Evolutionary conservation across 106 monocot species (phyloP).

Genomic region (Agapanthus africanus): DNA sequence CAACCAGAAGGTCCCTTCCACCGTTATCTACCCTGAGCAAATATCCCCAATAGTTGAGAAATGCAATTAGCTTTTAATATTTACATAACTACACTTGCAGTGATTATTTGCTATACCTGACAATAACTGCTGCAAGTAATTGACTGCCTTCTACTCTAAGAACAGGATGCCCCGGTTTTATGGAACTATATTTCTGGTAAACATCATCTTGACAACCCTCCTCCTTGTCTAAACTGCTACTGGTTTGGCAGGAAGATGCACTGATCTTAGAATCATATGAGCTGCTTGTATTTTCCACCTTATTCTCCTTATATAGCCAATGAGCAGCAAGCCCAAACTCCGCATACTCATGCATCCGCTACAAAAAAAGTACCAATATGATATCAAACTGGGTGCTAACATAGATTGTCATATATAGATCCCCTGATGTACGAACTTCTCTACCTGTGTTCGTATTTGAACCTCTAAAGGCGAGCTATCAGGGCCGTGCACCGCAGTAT

Average conservation of each 20-base stretch:
- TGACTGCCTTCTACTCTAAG: constrained; percentile 86
- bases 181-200: constrained; percentile 49
- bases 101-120: constrained; percentile 43
- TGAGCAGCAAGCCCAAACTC: constrained; percentile 91
- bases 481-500: constrained; percentile 89
- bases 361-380: not conserved
- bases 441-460: constrained; percentile 92
- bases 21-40: constrained; percentile 67
- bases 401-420: too few species aligned
- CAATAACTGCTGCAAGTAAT: constrained; percentile 74
- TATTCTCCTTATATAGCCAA: constrained; percentile 90
- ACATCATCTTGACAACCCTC: constrained; percentile 30
- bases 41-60: constrained; percentile 6
- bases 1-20: constrained; percentile 85
- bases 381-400: too few species aligned
- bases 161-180: constrained; percentile 88
- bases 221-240: constrained; percentile 40
- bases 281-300: constrained; percentile 18
- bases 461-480: constrained; percentile 84
- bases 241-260: constrained; percentile 34
- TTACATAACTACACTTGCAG: not conserved
- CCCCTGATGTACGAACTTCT: not conserved
- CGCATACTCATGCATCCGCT: constrained; percentile 92
- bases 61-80: not conserved
- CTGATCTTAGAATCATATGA: constrained; percentile 28